Conservation (phyloP, 352 stramenopile genomes). For the Phytophthora idaei region DNA sequence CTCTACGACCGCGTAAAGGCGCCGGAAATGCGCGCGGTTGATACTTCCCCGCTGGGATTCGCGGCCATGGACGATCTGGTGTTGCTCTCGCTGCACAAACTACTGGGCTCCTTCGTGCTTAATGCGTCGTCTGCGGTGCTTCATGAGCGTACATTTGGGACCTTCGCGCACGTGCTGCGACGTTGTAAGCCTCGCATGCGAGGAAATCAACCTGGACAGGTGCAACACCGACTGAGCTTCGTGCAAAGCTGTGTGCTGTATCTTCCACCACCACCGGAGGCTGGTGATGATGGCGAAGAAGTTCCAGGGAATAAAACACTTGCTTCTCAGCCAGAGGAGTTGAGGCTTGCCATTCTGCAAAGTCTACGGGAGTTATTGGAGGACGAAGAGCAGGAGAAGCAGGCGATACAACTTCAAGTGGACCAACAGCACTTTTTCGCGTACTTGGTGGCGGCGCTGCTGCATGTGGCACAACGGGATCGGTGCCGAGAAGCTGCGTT, state of each 20-base stretch:
- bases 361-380: slow-evolving; percentile 49
- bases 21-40: slow-evolving; percentile 1
- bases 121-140: slow-evolving; percentile 14
- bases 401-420: slow-evolving; percentile 23
- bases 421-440: slow-evolving; percentile 73
- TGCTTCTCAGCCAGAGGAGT: slow-evolving; percentile 58
- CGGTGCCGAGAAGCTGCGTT: slow-evolving; percentile 47
- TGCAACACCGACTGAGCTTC: slow-evolving; percentile 42
- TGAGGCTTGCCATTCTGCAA: slow-evolving; percentile 54
- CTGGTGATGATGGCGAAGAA: slow-evolving; percentile 17
- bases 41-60: slow-evolving; percentile 17
- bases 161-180: slow-evolving; percentile 37
- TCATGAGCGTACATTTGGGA: slow-evolving; percentile 33
- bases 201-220: slow-evolving; percentile 12
- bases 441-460: slow-evolving; percentile 63
- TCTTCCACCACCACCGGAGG: slow-evolving; percentile 49
- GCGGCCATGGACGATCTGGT: slow-evolving; percentile 70
- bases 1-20: slow-evolving; percentile 38
- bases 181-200: slow-evolving; percentile 40
- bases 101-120: slow-evolving; percentile 46
- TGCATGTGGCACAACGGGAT: slow-evolving; percentile 66
- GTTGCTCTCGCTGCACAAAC: slow-evolving; percentile 64
- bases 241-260: slow-evolving; percentile 66
- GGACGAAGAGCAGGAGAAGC: slow-evolving; percentile 7
- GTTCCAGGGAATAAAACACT: slow-evolving; percentile 20